phyloP scores from a whole-genome alignment of 176 grass and related monocot genomes.

The Carex littledalei region DNA sequence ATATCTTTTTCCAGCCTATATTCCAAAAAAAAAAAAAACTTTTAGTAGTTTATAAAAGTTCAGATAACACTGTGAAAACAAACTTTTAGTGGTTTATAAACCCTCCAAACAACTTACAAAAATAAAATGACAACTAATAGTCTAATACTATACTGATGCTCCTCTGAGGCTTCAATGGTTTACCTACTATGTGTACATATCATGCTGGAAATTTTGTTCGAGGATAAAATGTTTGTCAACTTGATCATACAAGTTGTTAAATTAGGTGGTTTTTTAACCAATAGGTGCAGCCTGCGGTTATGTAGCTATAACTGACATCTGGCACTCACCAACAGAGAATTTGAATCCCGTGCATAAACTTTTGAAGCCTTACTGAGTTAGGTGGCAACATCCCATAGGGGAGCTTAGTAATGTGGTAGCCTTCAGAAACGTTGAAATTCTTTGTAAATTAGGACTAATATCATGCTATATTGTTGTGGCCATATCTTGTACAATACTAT shows the following conservation, averaged over 20 bases:
- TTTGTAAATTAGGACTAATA: neutral
- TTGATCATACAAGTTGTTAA: neutral
- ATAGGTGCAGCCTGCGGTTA: neutral
- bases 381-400: neutral
- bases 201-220: neutral
- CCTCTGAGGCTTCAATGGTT: neutral
- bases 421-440: neutral
- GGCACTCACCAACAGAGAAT: neutral
- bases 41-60: too few relatives aligned
- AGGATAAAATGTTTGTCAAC: neutral
- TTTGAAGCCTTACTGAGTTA: neutral
- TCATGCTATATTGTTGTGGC: neutral
- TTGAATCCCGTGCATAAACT: neutral
- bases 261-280: neutral
- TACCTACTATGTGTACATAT: neutral
- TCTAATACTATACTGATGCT: neutral
- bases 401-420: neutral
- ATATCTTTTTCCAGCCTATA: rapidly evolving
- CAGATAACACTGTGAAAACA: too few relatives aligned
- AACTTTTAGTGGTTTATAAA: too few relatives aligned
- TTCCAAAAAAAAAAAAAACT: too few relatives aligned
- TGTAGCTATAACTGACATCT: neutral
- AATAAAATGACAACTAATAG: neutral
- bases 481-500: neutral
- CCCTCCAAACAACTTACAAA: too few relatives aligned